These are phyloP conservation scores for Nemania serpens DNA, from an alignment of 2,329 filamentous ascomycete species.

Conservation along the genomic window DNA sequence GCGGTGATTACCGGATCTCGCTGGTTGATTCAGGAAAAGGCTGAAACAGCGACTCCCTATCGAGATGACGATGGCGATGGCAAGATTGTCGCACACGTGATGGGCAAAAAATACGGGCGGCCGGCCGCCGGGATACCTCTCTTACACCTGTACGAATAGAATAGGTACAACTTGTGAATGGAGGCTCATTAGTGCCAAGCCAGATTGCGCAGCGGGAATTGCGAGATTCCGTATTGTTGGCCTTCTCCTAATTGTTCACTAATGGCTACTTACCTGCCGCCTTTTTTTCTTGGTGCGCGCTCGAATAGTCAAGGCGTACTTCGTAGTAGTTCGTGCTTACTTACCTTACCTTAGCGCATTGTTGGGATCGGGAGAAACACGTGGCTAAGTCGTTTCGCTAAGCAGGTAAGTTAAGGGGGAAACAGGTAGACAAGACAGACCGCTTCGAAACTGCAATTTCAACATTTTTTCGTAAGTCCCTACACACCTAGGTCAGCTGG, in stretches of 20 bases:
- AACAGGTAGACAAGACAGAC: neutral
- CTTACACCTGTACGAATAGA: neutral
- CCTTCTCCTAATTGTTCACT: neutral
- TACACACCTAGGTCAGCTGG: too few relatives aligned
- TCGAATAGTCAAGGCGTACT: too few relatives aligned
- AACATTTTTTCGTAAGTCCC: neutral
- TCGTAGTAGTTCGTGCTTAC: too few relatives aligned
- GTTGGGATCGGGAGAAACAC: neutral
- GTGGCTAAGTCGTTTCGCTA: slow-evolving; percentile 3
- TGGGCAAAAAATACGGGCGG: neutral
- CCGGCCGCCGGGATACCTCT: neutral
- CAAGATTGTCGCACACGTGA: slow-evolving; percentile 18
- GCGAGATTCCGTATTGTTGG: neutral
- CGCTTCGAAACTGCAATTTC: neutral
- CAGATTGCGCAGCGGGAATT: neutral
- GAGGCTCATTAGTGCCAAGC: slow-evolving; percentile 2
- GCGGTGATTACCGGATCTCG: slow-evolving; percentile 12
- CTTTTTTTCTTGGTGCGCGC: too few relatives aligned
- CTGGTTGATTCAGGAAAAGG: slow-evolving; percentile 4
- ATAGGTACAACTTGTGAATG: neutral
- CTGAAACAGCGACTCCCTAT: slow-evolving; percentile 16
- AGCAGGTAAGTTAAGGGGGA: neutral
- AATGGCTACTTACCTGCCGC: neutral
- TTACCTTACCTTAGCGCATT: neutral
- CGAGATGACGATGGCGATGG: slow-evolving; percentile 12